Evolutionary conservation across 768 basidiomycete genomes (phyloP).

Genomic region (Boletus patriciae): DNA sequence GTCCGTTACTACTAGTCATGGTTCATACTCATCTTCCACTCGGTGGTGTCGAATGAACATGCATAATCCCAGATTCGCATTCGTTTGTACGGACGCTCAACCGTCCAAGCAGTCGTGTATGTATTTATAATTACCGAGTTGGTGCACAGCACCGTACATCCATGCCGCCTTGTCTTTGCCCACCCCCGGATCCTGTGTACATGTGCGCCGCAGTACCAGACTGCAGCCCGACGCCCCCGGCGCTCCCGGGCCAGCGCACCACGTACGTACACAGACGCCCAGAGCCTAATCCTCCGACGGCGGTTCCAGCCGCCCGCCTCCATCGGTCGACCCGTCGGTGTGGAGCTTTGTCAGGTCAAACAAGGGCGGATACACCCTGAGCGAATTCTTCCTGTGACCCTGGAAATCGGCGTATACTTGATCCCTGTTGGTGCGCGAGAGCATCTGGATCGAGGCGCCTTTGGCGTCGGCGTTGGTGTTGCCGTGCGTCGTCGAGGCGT

Average conservation of each 20-base stretch:
- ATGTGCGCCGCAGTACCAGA: no score
- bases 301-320: slow-evolving; percentile 18
- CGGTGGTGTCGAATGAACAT: neutral
- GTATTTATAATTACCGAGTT: no score
- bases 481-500: slow-evolving; percentile 17
- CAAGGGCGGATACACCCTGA: slow-evolving; percentile 22
- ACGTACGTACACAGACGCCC: no score
- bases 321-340: slow-evolving; percentile 22
- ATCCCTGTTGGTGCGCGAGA: slow-evolving; percentile 37
- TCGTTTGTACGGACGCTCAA: no score
- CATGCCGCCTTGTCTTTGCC: no score
- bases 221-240: no score
- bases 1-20: neutral
- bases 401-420: slow-evolving; percentile 36
- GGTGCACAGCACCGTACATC: no score
- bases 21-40: neutral
- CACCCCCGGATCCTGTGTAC: no score
- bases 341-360: slow-evolving; percentile 23
- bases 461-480: slow-evolving; percentile 12
- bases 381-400: slow-evolving; percentile 6
- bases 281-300: neutral
- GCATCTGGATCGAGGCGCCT: slow-evolving; percentile 41
- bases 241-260: no score
- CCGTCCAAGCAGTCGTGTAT: no score
- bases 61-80: slow-evolving; percentile 1